Conservation (phyloP, 148 eudicot species). For the Vaccinium myrtillus region DNA sequence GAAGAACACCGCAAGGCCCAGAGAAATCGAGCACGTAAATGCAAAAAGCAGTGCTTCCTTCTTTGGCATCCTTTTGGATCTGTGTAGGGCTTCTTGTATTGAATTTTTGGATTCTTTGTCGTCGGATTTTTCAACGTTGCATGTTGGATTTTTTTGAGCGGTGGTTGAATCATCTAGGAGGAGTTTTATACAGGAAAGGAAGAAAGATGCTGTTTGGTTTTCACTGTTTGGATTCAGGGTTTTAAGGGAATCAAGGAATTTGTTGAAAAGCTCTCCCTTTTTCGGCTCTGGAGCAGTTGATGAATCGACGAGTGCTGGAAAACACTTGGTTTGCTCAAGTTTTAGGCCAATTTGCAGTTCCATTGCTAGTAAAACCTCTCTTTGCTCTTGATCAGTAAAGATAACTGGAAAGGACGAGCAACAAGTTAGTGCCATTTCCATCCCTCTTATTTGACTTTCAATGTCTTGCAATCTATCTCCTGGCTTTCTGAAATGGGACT, state of each 20-base stretch:
- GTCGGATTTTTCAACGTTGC: neutral
- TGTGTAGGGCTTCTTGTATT: neutral
- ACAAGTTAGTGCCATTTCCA: conserved; percentile 44
- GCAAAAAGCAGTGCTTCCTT: conserved; percentile 37
- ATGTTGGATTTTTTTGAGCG: neutral
- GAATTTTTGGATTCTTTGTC: conserved; percentile 4
- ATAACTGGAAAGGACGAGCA: conserved; percentile 18
- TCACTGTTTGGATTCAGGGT: conserved; percentile 12
- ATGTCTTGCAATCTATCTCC: conserved; percentile 35
- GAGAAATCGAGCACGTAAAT: conserved; percentile 48
- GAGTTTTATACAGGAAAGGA: conserved; percentile 35
- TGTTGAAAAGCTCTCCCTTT: conserved; percentile 17
- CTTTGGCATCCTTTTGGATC: conserved; percentile 12
- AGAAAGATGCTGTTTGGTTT: conserved; percentile 30
- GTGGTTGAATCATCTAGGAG: conserved; percentile 20
- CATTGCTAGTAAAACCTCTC: conserved; percentile 11
- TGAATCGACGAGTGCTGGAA: conserved; percentile 21
- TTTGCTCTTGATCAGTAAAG: conserved; percentile 25
- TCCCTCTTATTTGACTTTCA: conserved; percentile 41
- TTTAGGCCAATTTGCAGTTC: conserved; percentile 23
- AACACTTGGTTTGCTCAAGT: conserved; percentile 27
- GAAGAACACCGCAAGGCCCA: conserved; percentile 44
- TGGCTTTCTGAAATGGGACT: conserved; percentile 14
- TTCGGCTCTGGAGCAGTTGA: conserved; percentile 25
- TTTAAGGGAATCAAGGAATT: conserved; percentile 16